Evolutionary conservation across 163 green algal species (phyloP), one percentile per base, ranked within the genome.

Genomic region (Scenedesmus sp.): DNA sequence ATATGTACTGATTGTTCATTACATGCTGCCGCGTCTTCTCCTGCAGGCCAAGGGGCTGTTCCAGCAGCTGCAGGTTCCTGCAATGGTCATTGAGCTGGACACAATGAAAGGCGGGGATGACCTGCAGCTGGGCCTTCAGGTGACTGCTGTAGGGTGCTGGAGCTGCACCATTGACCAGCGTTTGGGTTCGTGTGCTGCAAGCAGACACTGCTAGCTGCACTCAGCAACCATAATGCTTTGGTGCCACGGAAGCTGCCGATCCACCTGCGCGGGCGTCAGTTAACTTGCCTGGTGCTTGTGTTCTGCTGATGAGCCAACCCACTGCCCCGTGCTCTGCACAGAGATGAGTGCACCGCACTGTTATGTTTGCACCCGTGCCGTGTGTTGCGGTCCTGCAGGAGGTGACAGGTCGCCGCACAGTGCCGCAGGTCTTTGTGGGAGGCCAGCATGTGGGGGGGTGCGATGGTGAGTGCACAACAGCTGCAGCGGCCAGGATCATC

Each of bases 381-480:
- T 43, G 73, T 82, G 20, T 13, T 33, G 33, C 78, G 37, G 43
- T 56, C 65, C 30, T 76, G 65, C 53, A 81, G 87, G 87, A 91
- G 79, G 87, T 91, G 16, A 97, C 95, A 3, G 93, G 94, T 12
- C 92, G 94, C 30, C 88, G 93, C 26, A 98, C 96, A 18, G 96
- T 98, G 76, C 96, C 96, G n/a, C 97, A 98, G 83, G 95, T 98
- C 2, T 98, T 98, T 87, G 91, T 98, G 16, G 93, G 92, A 1
- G 96, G 96, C 51, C 87, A 95, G 78, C 95, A 96, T 72, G 93
- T 98, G 33, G 96, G 96, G 20, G 96, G 96, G 80, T 98, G 96
- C 81, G 96, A 98, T 89, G 96, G 94, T 97, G 78, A 91, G 94
- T 51, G 37, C 37, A 42, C n/a, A 49, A 35, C 53, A 49, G 83